phyloP scores from a whole-genome alignment of 306 rosid genomes.

The Pterocarpus santalinus region DNA sequence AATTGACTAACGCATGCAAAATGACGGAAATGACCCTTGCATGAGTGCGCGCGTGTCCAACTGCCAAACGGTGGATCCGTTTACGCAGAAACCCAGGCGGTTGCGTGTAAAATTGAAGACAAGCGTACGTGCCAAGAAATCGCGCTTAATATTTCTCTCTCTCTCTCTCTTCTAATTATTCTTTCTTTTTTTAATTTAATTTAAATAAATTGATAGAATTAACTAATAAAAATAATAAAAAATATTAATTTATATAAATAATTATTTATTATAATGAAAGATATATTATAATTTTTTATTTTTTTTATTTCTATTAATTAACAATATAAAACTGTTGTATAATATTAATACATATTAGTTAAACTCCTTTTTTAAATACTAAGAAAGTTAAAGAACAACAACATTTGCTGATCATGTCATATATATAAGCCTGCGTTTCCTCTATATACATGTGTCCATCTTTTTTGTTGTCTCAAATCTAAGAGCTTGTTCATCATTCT shows the following conservation, averaged over 20 bases:
- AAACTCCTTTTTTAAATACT: neutral
- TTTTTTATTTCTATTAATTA: too few species aligned
- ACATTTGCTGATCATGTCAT: neutral
- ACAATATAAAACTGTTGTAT: too few species aligned
- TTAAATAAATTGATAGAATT: too few species aligned
- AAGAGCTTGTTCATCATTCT: conserved; percentile 45
- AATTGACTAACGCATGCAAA: neutral
- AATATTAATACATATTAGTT: too few species aligned
- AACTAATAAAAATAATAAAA: too few species aligned
- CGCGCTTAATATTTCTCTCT: conserved; percentile 22
- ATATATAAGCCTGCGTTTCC: neutral
- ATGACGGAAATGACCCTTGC: conserved; percentile 19
- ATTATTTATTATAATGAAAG: too few species aligned
- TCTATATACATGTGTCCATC: neutral
- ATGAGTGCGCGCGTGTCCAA: conserved; percentile 24
- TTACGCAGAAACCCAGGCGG: conserved; percentile 7
- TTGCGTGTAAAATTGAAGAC: conserved; percentile 46
- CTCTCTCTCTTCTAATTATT: neutral
- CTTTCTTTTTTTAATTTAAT: neutral
- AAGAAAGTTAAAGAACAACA: conserved; percentile 17
- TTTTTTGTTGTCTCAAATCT: conserved; percentile 47
- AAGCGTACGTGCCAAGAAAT: conserved; percentile 54
- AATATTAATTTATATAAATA: too few species aligned
- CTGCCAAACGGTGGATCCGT: conserved; percentile 41
- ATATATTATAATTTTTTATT: too few species aligned